Evolutionary conservation across 768 basidiomycete genomes (phyloP).

Genomic region (Hygrocybe punicea): DNA sequence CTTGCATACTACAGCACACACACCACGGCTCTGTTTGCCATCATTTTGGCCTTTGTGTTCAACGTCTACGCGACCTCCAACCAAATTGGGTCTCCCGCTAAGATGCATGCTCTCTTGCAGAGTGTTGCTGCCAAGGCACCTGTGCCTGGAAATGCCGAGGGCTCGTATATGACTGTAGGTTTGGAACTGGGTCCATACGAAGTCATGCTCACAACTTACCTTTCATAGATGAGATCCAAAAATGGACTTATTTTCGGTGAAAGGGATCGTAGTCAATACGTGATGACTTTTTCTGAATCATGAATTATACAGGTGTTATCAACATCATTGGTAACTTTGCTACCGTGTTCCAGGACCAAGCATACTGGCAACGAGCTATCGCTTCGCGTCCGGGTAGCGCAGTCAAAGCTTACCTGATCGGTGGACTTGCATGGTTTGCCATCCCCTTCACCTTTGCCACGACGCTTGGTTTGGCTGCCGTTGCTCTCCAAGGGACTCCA

Average conservation of each 20-base stretch:
- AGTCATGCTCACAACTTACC: background rate
- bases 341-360: conserved; percentile 54
- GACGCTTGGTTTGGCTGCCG: conserved; percentile 82
- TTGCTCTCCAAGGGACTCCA: conserved; percentile 66
- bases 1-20: conserved; percentile 58
- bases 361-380: conserved; percentile 92
- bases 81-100: conserved; percentile 73
- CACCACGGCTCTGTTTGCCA: conserved; percentile 71
- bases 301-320: conserved; percentile 45
- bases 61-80: conserved; percentile 76
- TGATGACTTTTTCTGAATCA: background rate
- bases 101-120: conserved; percentile 77
- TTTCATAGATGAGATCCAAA: conserved; percentile 53
- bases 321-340: conserved; percentile 84
- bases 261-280: background rate
- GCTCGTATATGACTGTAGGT: conserved; percentile 66
- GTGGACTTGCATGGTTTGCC: conserved; percentile 86
- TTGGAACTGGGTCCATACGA: background rate
- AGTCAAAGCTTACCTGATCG: conserved; percentile 87
- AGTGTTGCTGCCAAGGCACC: conserved; percentile 53
- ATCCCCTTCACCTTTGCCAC: conserved; percentile 87
- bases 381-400: conserved; percentile 80
- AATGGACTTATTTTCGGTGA: conserved; percentile 75
- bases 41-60: conserved; percentile 73
- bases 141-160: conserved; percentile 77